These are phyloP conservation scores for Leishmania turanica DNA, from an alignment of 208 protist species.

Conservation along the genomic window DNA sequence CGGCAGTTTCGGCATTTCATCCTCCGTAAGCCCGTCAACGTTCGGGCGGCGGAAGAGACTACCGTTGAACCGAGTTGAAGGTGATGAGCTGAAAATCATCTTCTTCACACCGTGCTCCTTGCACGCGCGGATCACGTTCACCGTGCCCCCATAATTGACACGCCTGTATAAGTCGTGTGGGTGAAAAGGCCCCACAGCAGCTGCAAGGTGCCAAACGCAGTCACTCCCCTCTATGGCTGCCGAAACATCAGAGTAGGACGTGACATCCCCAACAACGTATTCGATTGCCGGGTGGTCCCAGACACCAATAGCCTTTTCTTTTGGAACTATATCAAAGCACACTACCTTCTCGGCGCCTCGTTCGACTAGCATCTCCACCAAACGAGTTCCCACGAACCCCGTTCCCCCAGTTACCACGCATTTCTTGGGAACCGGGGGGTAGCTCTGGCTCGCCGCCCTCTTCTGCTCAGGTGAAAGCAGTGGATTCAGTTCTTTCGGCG, in stretches of 20 bases:
- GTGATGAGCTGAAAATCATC: slow-evolving; percentile 94
- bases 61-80: slow-evolving; percentile 93
- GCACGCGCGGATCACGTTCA: slow-evolving; percentile 95
- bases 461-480: slow-evolving; percentile 68
- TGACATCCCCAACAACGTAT: slow-evolving; percentile 93
- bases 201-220: slow-evolving; percentile 95
- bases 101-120: slow-evolving; percentile 90
- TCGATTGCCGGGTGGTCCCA: slow-evolving; percentile 89
- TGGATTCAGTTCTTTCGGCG: slow-evolving; percentile 48
- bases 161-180: slow-evolving; percentile 83
- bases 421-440: slow-evolving; percentile 78
- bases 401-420: slow-evolving; percentile 95
- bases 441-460: slow-evolving; percentile 49
- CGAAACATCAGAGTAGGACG: slow-evolving; percentile 75
- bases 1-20: slow-evolving; percentile 88
- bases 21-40: slow-evolving; percentile 92
- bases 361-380: slow-evolving; percentile 97
- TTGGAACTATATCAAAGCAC: slow-evolving; percentile 92
- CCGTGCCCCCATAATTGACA: slow-evolving; percentile 93
- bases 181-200: slow-evolving; percentile 95
- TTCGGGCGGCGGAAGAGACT: slow-evolving; percentile 90
- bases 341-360: slow-evolving; percentile 91
- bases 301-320: slow-evolving; percentile 62
- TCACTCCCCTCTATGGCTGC: slow-evolving; percentile 86
- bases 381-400: slow-evolving; percentile 95